Base-by-base conservation (phyloP, 116 monocot genomes). In the Dioscorea cayenensis region DNA sequence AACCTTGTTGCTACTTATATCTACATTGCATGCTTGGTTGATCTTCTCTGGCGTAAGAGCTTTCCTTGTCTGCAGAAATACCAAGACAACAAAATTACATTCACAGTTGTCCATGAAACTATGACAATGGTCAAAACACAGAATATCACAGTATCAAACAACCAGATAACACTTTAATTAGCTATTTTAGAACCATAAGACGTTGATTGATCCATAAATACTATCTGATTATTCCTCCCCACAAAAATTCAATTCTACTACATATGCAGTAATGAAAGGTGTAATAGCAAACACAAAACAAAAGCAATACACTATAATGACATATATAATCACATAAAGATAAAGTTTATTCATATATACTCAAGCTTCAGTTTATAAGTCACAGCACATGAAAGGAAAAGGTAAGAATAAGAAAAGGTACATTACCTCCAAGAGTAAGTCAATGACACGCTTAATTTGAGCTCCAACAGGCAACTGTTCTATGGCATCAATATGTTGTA, bases 391-490 rank as follows among this genome's bases (percentile, higher is more conserved):
- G 43, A 43, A 6, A 3, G 6, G 32, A 32, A 32, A 43, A n/a
- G 2, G 18, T 16, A 55, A 16, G 1, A 11, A 18, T 18, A 55
- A n/a, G n/a, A 55, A 55, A 55, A n/a, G 17, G 43, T 89, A 81
- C 95, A 49, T 89, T 89, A 81, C 95, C 91, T 95, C 79, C 36
- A 75, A 68, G 3, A 95, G 86, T 62, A 95, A 66, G 51, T 91
- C 95, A 72, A 95, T 95, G 18, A 95, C 95, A 76, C 81, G 89
- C 65, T 95, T 95, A 58, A 95, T 84, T 37, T 90, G 90, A 28
- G 88, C 88, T 58, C 95, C 95, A 72, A 84, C 84, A 51, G 91
- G 86, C 28, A 86, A 86, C 69, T 25, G 89, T 91, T 67, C 91
- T 78, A 95, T 89, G 10, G 76, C 49, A 66, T 91, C 84, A 51